Percentiles rank a stretch among this genome's conserved stretches.
Conservation (phyloP, 2,329 filamentous ascomycete genomes). For the Neocatenulostroma microsporum region DNA sequence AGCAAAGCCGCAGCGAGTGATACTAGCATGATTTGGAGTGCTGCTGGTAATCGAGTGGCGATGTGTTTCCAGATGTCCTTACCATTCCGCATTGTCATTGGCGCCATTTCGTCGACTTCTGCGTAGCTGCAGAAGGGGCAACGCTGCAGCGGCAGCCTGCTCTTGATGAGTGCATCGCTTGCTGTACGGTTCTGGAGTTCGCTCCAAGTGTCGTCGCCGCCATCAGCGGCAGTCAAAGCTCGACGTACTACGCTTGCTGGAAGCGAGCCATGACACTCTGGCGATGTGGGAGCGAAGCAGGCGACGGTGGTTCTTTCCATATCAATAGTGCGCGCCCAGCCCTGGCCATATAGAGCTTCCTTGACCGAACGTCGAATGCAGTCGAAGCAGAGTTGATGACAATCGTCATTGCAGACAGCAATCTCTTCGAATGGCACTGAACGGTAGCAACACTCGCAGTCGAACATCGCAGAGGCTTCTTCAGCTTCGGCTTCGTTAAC, state of each 20-base stretch:
- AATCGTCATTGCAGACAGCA: conserved; percentile 59
- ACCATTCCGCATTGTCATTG: conserved; percentile 14
- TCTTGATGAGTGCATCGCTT: conserved; percentile 65
- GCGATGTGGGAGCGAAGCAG: conserved; percentile 70
- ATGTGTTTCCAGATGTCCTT: conserved; percentile 19
- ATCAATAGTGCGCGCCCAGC: conserved; percentile 76
- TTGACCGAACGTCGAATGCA: conserved; percentile 76
- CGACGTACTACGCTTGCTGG: conserved; percentile 60
- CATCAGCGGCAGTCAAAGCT: conserved; percentile 62
- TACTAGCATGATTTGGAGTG: conserved; percentile 42
- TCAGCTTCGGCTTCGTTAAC: conserved; percentile 45
- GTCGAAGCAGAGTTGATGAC: conserved; percentile 69
- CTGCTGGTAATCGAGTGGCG: conserved; percentile 27
- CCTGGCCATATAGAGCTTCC: conserved; percentile 88
- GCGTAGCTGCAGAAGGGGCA: conserved; percentile 92
- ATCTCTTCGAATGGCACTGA: conserved; percentile 66
- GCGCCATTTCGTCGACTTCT: conserved; percentile 59
- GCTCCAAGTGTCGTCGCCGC: conserved; percentile 62
- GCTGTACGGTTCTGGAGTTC: conserved; percentile 74
- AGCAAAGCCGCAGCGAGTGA: conserved; percentile 20
- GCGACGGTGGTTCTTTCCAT: conserved; percentile 63
- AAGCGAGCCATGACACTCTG: conserved; percentile 65
- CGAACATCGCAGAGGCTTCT: conserved; percentile 44
- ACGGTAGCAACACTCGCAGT: conserved; percentile 73
- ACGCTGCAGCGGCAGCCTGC: conserved; percentile 64